phyloP scores from a whole-genome alignment of 176 grass and related monocot species.

The Zea luxurians region DNA sequence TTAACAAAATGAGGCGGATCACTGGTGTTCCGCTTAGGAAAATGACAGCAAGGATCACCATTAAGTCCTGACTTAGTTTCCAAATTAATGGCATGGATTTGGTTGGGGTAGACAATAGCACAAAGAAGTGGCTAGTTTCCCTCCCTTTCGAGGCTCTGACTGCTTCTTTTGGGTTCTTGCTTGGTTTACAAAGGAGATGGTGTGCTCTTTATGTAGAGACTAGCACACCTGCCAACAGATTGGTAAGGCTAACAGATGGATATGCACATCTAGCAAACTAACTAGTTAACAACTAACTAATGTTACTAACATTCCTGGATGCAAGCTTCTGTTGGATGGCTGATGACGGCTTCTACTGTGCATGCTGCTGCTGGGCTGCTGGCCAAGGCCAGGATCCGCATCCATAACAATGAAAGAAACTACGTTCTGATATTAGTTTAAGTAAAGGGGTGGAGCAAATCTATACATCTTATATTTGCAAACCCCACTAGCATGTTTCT shows the following conservation, averaged over 20 bases:
- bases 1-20: constrained; percentile 14
- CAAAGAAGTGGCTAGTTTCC: neutral
- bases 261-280: neutral
- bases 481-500: neutral
- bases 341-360: neutral
- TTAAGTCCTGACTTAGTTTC: constrained; percentile 7
- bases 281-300: neutral
- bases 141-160: neutral
- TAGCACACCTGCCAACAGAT: neutral
- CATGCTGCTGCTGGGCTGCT: neutral
- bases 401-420: neutral
- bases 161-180: constrained; percentile 3
- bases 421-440: neutral
- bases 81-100: constrained; percentile 7
- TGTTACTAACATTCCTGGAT: neutral
- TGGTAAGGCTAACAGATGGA: constrained; percentile 6
- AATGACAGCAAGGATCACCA: constrained; percentile 4
- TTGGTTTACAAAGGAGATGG: constrained; percentile 1
- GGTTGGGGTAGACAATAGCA: neutral
- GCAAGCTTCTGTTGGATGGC: neutral
- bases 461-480: neutral
- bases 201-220: neutral
- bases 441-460: neutral
- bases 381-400: neutral
- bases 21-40: neutral